Percentiles rank a stretch among this genome's conserved stretches.
phyloP scores from a whole-genome alignment of 192 early-diverging fungal genomes.

The Chytriomyces sp. region DNA sequence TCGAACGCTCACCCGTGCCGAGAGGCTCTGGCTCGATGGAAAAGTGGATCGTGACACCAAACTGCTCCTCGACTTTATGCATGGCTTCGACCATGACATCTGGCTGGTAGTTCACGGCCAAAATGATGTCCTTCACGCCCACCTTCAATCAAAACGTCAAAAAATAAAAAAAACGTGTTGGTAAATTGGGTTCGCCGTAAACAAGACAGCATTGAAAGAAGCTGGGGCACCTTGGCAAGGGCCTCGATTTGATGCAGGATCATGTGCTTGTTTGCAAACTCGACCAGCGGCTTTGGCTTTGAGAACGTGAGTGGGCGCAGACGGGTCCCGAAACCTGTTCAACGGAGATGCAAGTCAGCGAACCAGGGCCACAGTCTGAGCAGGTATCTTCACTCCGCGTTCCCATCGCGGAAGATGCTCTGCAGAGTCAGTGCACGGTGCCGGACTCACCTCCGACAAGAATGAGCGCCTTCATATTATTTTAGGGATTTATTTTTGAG shows the following conservation, averaged over 20 bases:
- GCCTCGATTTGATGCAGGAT: slow-evolving; percentile 99
- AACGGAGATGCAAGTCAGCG: background rate
- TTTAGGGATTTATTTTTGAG: background rate
- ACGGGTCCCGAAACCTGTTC: slow-evolving; percentile 93
- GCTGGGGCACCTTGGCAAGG: slow-evolving; percentile 80
- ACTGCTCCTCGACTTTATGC: slow-evolving; percentile 86
- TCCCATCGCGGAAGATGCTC: background rate
- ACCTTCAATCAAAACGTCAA: slow-evolving; percentile 60
- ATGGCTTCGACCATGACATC: slow-evolving; percentile 96
- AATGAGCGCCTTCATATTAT: slow-evolving; percentile 64
- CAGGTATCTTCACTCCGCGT: background rate
- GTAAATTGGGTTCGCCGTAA: no score
- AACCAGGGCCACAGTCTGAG: background rate
- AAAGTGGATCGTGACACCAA: slow-evolving; percentile 94
- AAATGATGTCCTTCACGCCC: slow-evolving; percentile 96
- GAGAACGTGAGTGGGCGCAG: slow-evolving; percentile 96
- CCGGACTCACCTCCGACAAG: slow-evolving; percentile 55
- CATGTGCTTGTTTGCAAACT: slow-evolving; percentile 99
- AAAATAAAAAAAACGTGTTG: no score
- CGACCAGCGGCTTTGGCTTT: slow-evolving; percentile 96
- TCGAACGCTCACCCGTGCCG: slow-evolving; percentile 71
- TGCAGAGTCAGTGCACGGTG: no score
- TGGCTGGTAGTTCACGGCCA: slow-evolving; percentile 99
- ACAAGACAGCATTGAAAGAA: no score
- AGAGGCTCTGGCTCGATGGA: slow-evolving; percentile 97